Evolutionary conservation across 2,329 filamentous ascomycete species (phyloP).

Genomic region (Stenocarpella maydis): DNA sequence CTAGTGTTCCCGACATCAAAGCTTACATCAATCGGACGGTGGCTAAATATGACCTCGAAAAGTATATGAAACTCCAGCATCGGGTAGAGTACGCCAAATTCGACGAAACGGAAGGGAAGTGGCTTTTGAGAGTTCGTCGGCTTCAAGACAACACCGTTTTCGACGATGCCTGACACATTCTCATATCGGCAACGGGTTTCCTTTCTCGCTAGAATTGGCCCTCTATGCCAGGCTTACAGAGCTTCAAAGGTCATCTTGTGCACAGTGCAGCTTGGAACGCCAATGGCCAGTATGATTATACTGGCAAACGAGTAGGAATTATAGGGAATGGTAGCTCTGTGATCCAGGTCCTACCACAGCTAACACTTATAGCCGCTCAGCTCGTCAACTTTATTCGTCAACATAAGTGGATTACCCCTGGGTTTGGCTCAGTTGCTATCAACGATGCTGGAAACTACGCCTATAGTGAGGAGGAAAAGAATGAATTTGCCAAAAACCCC

Average conservation of each 20-base stretch:
- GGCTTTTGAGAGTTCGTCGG: too few species aligned
- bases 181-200: constrained; percentile 67
- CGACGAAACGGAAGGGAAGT: too few species aligned
- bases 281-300: constrained; percentile 11
- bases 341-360: constrained; percentile 43
- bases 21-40: too few species aligned
- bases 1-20: too few species aligned
- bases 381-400: constrained; percentile 69
- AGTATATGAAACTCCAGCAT: too few species aligned
- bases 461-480: too few species aligned
- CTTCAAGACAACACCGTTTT: too few species aligned
- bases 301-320: constrained; percentile 7
- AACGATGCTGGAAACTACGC: too few species aligned
- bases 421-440: constrained; percentile 21
- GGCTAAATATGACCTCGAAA: too few species aligned
- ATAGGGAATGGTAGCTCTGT: constrained; percentile 29
- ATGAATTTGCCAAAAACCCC: too few species aligned
- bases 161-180: constrained; percentile 60
- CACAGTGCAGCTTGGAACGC: constrained; percentile 28
- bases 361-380: constrained; percentile 46
- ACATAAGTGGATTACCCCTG: constrained; percentile 59
- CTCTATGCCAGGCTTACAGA: constrained; percentile 52
- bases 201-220: constrained; percentile 72
- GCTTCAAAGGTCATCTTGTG: constrained; percentile 23
- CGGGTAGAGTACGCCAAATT: too few species aligned